These are phyloP conservation scores for Penicillium salamii DNA, from an alignment of 495 filamentous ascomycete genomes.

Conservation along the genomic window DNA sequence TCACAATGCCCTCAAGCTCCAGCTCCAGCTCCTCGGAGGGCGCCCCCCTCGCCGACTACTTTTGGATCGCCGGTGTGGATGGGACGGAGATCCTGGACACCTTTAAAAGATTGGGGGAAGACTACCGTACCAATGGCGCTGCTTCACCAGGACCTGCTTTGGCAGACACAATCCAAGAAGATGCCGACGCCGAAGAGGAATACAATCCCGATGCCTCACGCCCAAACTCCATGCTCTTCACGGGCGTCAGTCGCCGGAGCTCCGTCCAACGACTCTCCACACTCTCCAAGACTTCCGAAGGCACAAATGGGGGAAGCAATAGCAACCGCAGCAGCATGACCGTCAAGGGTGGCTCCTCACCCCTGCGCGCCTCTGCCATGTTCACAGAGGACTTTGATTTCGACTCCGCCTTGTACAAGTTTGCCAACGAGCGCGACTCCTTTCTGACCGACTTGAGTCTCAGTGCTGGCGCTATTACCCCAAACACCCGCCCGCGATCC, in stretches of 20 bases:
- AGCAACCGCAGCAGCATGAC: constrained; percentile 91
- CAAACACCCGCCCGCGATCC: constrained; percentile 66
- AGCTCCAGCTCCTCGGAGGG: constrained; percentile 33
- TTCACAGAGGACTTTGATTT: constrained; percentile 75
- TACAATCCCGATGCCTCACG: constrained; percentile 42
- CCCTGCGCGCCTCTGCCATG: constrained; percentile 33
- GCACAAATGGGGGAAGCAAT: constrained; percentile 68
- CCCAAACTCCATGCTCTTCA: constrained; percentile 48
- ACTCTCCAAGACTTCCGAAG: constrained; percentile 54
- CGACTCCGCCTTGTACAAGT: constrained; percentile 86
- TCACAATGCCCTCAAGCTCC: constrained; percentile 29
- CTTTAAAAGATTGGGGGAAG: constrained; percentile 48
- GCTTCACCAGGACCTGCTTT: constrained; percentile 53
- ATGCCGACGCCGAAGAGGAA: constrained; percentile 61
- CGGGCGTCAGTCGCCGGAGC: constrained; percentile 54
- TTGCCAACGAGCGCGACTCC: constrained; percentile 87
- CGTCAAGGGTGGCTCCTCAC: constrained; percentile 58
- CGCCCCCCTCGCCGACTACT: constrained; percentile 93
- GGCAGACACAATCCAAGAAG: constrained; percentile 80
- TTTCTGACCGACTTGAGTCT: constrained; percentile 92
- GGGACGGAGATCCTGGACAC: constrained; percentile 53
- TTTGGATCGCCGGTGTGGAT: constrained; percentile 96
- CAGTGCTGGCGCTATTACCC: constrained; percentile 76
- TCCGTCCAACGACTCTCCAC: constrained; percentile 68
- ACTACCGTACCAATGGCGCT: constrained; percentile 46